A percentile compares a stretch with the other conserved stretches of the same genome.
phyloP scores from a whole-genome alignment of 1,284 basidiomycete species.

The Cerrena zonata region DNA sequence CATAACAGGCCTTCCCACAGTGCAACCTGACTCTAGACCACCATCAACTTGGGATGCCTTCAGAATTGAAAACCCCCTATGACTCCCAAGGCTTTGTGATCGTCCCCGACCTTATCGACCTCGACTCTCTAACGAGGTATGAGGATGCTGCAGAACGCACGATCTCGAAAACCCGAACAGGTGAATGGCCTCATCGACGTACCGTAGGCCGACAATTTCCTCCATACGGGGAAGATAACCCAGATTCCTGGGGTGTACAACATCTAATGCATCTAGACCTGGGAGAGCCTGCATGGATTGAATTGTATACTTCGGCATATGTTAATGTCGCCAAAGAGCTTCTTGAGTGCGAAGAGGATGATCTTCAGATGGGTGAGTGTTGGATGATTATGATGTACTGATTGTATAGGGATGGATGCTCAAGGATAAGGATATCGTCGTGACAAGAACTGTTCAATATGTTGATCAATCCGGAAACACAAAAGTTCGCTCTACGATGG shows the following conservation, averaged over 20 bases:
- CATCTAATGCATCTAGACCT: conserved; percentile 76
- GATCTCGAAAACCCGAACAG: conserved; percentile 52
- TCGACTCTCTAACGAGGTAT: conserved; percentile 38
- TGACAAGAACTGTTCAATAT: conserved; percentile 71
- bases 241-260: conserved; percentile 77
- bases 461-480: conserved; percentile 64
- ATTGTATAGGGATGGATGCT: background rate
- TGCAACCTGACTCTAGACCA: too few relatives aligned
- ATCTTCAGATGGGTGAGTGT: conserved; percentile 67
- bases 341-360: conserved; percentile 50
- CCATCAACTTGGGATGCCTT: background rate
- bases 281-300: conserved; percentile 50
- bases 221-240: conserved; percentile 52
- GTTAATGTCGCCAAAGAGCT: conserved; percentile 45
- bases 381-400: background rate
- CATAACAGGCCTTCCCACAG: too few relatives aligned
- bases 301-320: conserved; percentile 65
- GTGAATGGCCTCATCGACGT: conserved; percentile 64
- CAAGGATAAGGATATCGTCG: background rate
- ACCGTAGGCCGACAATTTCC: conserved; percentile 81
- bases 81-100: conserved; percentile 69
- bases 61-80: conserved; percentile 32
- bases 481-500: conserved; percentile 76
- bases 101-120: conserved; percentile 54
- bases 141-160: conserved; percentile 48